Base-by-base conservation (phyloP, 129 eudicot species). In the Ambrosia trifida region DNA sequence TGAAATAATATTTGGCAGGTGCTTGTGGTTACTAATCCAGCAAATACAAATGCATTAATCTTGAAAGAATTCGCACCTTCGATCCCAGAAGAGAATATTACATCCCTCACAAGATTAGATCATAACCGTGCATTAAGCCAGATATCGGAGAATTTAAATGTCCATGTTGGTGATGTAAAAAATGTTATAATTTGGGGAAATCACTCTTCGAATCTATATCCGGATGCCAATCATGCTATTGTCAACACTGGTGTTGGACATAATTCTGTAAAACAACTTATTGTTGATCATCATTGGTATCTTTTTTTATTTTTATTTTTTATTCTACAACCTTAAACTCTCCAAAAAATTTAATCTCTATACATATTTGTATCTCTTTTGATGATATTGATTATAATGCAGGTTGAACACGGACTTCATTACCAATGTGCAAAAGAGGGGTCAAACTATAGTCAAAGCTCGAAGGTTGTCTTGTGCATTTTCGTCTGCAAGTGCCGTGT, bases 171-270 rank as follows among this genome's bases (percentile, higher is more conserved):
- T 24, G 96, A 88, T 76, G 96, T 95, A 11, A 90, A 88, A 74
- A 95, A 90, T 72, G 96, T 88, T 14, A 88, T 88, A 16, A 88
- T 95, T 11, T 95, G 99, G 99, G 99, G 99, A 65, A 90, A 86
- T 61, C 87, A 90, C 79, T 90, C 96, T 14, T 84, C 99, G 68
- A 76, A 84, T 7, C 96, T 81, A 80, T 90, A 90, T 67, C 97
- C 96, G n/a, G 96, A 90, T 72, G 96, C 86, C 75, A 95, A 82
- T 85, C 97, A 90, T 74, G 97, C 99, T 64, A 77, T 80, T 5
- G 94, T 94, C 8, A 75, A 85, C 13, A 80, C 84, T 68, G 81
- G 83, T 50, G 84, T 82, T 59, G 91, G 97, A 16, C 84, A 81
- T 36, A 90, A 95, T 81, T 85, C 82, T 12, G 97, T 78, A 33